phyloP scores from a whole-genome alignment of 768 basidiomycete species.

The Tylopilus sp. region DNA sequence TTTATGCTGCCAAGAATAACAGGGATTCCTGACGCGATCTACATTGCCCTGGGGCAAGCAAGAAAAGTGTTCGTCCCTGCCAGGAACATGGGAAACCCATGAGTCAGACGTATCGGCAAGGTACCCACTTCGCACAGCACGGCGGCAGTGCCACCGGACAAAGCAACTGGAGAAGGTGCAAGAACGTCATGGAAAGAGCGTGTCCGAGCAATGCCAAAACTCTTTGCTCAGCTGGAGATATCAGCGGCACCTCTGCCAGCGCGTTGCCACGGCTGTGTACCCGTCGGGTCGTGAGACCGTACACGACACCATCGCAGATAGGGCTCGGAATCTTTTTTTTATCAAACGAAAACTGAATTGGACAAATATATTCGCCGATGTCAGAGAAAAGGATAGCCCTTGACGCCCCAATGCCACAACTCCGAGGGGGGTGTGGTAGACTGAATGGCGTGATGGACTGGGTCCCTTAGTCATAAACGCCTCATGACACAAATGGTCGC shows the following conservation, averaged over 20 bases:
- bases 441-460: conserved; percentile 10
- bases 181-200: not conserved
- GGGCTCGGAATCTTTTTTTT: not conserved
- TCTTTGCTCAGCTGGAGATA: not conserved
- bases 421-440: not conserved
- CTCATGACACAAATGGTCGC: not conserved
- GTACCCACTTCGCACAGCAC: conserved; percentile 10
- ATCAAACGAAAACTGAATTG: conserved; percentile 4
- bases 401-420: not conserved
- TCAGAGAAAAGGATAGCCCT: not conserved
- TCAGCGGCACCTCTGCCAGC: not conserved
- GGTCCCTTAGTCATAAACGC: conserved; percentile 1
- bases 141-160: not conserved
- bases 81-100: conserved; percentile 1
- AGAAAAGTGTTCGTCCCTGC: not conserved
- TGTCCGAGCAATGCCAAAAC: not conserved
- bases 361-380: not conserved
- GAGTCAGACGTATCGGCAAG: conserved; percentile 2
- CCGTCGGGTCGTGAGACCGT: conserved; percentile 1
- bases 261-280: not conserved
- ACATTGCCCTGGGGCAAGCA: not conserved
- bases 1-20: conserved; percentile 9
- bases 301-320: not conserved
- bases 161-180: conserved; percentile 3
- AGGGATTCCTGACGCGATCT: conserved; percentile 20